Conservation (phyloP, 768 basidiomycete species). For the Pleurotus sapidus region DNA sequence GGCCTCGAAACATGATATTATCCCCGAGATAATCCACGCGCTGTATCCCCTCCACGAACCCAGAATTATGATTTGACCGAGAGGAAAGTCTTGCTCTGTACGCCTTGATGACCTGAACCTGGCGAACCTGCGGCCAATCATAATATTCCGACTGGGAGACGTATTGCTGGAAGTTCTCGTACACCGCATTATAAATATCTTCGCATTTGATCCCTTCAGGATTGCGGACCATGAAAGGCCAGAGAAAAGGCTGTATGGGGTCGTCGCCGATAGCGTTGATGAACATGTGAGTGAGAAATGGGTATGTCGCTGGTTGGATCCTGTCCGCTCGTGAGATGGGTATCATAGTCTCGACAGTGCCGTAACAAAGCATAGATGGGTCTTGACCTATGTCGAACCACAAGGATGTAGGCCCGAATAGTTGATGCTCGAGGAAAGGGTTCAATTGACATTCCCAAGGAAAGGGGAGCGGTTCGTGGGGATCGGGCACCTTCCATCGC, state of each 20-base stretch:
- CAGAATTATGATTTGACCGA: constrained; percentile 7
- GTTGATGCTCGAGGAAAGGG: constrained; percentile 48
- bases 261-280: constrained; percentile 54
- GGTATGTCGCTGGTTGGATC: constrained; percentile 60
- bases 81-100: constrained; percentile 21
- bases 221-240: constrained; percentile 54
- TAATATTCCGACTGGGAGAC: constrained; percentile 32
- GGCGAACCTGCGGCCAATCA: constrained; percentile 30
- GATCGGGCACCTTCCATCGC: constrained; percentile 40
- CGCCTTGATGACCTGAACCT: constrained; percentile 27
- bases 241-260: constrained; percentile 42
- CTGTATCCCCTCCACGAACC: constrained; percentile 22
- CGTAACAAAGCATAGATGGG: constrained; percentile 23
- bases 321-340: constrained; percentile 32
- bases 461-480: constrained; percentile 36
- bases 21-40: constrained; percentile 49
- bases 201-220: constrained; percentile 41
- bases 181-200: constrained; percentile 51
- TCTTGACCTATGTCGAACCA: constrained; percentile 45
- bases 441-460: constrained; percentile 54
- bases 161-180: constrained; percentile 38
- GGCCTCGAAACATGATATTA: constrained; percentile 46
- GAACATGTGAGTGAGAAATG: constrained; percentile 54
- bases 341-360: constrained; percentile 23
- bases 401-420: constrained; percentile 37